Evolutionary conservation across 495 filamentous ascomycete species (phyloP).

Genomic region (Sporormia fimetaria): DNA sequence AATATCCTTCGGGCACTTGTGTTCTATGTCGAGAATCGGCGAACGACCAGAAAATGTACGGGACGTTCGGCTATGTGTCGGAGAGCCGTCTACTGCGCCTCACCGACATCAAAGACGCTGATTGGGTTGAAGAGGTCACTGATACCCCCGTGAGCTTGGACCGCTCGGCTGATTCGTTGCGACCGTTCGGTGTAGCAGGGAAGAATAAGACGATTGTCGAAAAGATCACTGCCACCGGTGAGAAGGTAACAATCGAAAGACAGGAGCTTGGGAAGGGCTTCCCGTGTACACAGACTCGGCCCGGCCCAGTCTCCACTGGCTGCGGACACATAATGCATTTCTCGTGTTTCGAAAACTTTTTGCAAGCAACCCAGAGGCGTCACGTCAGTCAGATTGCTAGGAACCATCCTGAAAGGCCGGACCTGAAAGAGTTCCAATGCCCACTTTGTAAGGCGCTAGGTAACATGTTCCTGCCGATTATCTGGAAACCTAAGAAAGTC

Average conservation of each 20-base stretch:
- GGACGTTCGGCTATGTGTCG: constrained; percentile 79
- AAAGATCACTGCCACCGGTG: constrained; percentile 61
- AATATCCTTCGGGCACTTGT: constrained; percentile 88
- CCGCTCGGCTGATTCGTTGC: constrained; percentile 62
- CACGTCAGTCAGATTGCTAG: constrained; percentile 87
- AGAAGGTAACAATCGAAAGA: constrained; percentile 57
- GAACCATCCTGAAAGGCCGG: constrained; percentile 71
- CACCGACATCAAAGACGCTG: constrained; percentile 67
- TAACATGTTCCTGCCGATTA: constrained; percentile 88
- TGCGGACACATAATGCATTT: constrained; percentile 99
- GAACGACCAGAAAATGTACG: constrained; percentile 76
- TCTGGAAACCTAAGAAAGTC: constrained; percentile 88
- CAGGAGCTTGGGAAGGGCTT: constrained; percentile 86
- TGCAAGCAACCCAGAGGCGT: constrained; percentile 64
- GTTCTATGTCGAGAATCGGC: constrained; percentile 96
- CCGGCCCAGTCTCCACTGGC: constrained; percentile 78
- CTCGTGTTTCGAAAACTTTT: constrained; percentile 85
- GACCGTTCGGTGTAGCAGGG: constrained; percentile 81
- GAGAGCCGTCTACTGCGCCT: constrained; percentile 80
- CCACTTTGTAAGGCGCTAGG: constrained; percentile 97
- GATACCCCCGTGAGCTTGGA: constrained; percentile 71
- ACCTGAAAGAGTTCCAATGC: constrained; percentile 80
- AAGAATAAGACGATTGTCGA: constrained; percentile 69
- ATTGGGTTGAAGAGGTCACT: constrained; percentile 73
- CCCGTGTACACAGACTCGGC: constrained; percentile 48